Percentiles rank a stretch among this genome's conserved stretches.
Evolutionary conservation across 768 basidiomycete species (phyloP).

Genomic region (Boletus rufocinnamomeus): DNA sequence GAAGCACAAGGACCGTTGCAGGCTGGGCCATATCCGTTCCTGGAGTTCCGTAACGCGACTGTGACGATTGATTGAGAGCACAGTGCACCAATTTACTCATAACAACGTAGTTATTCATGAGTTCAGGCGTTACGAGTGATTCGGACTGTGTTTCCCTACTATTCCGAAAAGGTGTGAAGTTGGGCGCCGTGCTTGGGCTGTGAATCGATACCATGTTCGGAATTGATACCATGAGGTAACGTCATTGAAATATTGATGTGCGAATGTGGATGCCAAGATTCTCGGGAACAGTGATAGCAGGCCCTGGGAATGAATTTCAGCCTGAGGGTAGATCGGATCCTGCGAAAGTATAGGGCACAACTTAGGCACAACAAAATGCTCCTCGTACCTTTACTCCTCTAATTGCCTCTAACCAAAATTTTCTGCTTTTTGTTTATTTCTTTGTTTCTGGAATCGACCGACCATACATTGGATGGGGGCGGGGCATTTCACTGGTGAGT

Average conservation of each 20-base stretch:
- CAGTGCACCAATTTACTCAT: not conserved
- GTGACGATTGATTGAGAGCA: slow-evolving; percentile 20
- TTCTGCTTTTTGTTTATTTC: not conserved
- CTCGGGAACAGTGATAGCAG: no score
- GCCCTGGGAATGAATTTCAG: not conserved
- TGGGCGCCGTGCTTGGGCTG: no score
- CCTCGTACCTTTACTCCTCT: not conserved
- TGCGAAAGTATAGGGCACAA: no score
- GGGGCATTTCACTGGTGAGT: no score
- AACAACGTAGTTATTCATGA: not conserved
- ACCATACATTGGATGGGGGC: no score
- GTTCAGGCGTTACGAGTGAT: not conserved
- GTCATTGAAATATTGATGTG: not conserved
- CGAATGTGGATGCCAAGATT: not conserved
- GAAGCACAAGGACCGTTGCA: slow-evolving; percentile 1
- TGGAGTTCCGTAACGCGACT: slow-evolving; percentile 31
- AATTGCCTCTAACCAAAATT: no score
- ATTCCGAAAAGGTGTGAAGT: not conserved
- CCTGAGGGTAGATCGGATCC: not conserved
- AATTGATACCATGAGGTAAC: no score
- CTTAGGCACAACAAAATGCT: not conserved
- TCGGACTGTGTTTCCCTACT: not conserved
- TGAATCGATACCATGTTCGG: no score
- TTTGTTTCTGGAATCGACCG: not conserved
- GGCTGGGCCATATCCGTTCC: slow-evolving; percentile 28